A percentile compares a stretch with the other conserved stretches of the same genome.
phyloP scores from a whole-genome alignment of 2,329 filamentous ascomycete genomes.

The Cadophora luteo-olivacea region DNA sequence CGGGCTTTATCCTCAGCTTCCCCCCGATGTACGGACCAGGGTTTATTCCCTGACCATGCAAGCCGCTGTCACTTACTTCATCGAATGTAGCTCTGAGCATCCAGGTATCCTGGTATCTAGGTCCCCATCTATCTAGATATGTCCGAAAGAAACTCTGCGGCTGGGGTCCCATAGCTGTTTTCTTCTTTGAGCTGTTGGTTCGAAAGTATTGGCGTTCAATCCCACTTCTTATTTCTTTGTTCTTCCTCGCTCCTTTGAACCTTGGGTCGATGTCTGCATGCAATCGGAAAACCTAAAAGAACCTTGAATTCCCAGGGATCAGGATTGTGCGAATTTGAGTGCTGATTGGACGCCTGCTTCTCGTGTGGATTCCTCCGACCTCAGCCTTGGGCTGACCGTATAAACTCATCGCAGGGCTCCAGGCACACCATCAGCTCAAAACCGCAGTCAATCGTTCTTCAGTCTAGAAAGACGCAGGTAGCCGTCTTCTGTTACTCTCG shows the following conservation, averaged over 20 bases:
- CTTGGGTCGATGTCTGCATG: conserved; percentile 32
- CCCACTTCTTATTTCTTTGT: conserved; percentile 21
- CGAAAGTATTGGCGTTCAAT: conserved; percentile 21
- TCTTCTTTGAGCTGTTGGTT: conserved; percentile 32
- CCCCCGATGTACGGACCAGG: background rate
- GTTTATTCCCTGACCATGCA: conserved; percentile 4
- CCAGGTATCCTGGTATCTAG: background rate
- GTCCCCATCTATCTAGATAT: conserved; percentile 1
- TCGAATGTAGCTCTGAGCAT: background rate
- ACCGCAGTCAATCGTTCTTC: conserved; percentile 36
- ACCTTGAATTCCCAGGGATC: conserved; percentile 19
- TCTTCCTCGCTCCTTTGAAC: conserved; percentile 17
- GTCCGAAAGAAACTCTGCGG: background rate
- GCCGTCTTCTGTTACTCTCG: conserved; percentile 30
- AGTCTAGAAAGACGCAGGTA: conserved; percentile 30
- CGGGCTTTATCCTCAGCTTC: conserved; percentile 1
- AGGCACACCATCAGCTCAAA: conserved; percentile 33
- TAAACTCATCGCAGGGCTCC: conserved; percentile 25
- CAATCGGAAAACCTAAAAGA: conserved; percentile 29
- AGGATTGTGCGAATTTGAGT: conserved; percentile 20
- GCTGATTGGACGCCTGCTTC: conserved; percentile 26
- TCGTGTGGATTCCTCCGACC: conserved; percentile 23
- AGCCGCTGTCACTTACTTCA: conserved; percentile 19
- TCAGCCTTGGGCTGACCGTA: conserved; percentile 36
- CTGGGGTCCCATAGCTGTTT: conserved; percentile 41